Evolutionary conservation across 345 rosid genomes (phyloP).

Genomic region (Nephelium lappaceum): DNA sequence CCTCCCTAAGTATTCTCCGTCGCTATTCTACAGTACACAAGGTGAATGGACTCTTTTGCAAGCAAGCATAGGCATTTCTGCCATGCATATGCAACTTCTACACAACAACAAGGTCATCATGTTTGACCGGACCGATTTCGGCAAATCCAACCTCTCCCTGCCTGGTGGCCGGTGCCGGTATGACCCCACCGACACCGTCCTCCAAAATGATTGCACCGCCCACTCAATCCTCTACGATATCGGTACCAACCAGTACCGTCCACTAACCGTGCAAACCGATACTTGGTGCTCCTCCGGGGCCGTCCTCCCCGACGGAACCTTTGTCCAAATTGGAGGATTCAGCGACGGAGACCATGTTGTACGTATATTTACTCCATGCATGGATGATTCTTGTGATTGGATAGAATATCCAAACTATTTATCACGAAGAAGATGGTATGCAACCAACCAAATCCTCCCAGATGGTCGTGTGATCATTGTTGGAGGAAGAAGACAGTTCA

Average conservation of each 20-base stretch:
- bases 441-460: conserved; percentile 68
- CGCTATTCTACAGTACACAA: background rate
- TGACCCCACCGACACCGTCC: conserved; percentile 41
- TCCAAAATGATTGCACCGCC: conserved; percentile 70
- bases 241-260: conserved; percentile 50
- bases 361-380: conserved; percentile 60
- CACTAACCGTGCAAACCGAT: conserved; percentile 67
- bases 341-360: conserved; percentile 64
- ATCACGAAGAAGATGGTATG: conserved; percentile 74
- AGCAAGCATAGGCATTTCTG: conserved; percentile 71
- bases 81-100: conserved; percentile 95
- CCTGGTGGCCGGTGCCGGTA: conserved; percentile 49
- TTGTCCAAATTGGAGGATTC: conserved; percentile 82
- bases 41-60: conserved; percentile 65
- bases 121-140: conserved; percentile 84
- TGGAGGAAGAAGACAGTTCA: conserved; percentile 77
- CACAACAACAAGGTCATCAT: conserved; percentile 69
- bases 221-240: conserved; percentile 79
- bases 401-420: conserved; percentile 54
- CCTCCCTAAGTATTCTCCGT: background rate
- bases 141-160: conserved; percentile 71
- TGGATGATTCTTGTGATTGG: conserved; percentile 58
- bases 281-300: conserved; percentile 96
- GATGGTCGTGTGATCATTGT: conserved; percentile 71
- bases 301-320: conserved; percentile 58